Percentiles rank a stretch among this genome's conserved stretches.
phyloP scores from a whole-genome alignment of 495 filamentous ascomycete species.

The Neurospora sp. region DNA sequence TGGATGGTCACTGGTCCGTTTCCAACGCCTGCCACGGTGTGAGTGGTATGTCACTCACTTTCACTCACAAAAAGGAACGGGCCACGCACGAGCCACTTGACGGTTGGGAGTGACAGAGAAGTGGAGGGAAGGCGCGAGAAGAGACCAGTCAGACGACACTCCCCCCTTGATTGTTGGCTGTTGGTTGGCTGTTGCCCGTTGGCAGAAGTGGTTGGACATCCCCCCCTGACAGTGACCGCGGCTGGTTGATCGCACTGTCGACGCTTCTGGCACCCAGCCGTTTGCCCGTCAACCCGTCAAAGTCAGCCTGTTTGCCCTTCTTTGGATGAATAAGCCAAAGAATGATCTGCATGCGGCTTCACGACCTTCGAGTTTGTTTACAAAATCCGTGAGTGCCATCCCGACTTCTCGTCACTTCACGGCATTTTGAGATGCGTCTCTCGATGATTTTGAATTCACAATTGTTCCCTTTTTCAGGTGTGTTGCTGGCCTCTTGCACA shows the following conservation, averaged over 20 bases:
- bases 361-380: not conserved
- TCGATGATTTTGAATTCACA: not conserved
- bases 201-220: not conserved
- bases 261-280: not conserved
- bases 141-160: constrained; percentile 11
- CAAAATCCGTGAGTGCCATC: not conserved
- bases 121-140: constrained; percentile 22
- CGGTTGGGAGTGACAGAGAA: constrained; percentile 17
- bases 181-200: not conserved
- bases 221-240: not conserved
- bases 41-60: not conserved
- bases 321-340: not conserved
- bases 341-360: not conserved
- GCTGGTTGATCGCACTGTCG: not conserved
- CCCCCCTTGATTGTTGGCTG: not conserved
- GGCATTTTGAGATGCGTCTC: not conserved
- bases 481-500: not conserved
- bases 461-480: not conserved
- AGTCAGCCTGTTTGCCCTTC: not conserved
- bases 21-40: not conserved
- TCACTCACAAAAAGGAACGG: not conserved
- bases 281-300: not conserved
- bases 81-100: not conserved
- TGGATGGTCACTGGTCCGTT: not conserved
- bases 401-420: not conserved